These are phyloP conservation scores for Colletotrichum gloeosporioides DNA, from an alignment of 2,329 filamentous ascomycete species.

Conservation along the genomic window DNA sequence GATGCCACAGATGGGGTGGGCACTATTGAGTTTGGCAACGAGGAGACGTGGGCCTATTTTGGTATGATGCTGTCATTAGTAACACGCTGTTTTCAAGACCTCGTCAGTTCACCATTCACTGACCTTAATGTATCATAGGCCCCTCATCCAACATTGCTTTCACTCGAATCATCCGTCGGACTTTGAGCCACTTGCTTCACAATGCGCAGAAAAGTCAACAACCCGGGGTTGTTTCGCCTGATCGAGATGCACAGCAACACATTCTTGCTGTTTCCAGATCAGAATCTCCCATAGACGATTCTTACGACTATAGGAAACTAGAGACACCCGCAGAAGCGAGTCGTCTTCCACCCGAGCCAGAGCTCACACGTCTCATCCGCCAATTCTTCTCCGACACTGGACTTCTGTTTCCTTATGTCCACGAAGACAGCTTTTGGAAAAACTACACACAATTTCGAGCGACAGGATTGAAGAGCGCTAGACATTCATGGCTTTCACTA, in stretches of 20 bases:
- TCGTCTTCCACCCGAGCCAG: constrained; percentile 22
- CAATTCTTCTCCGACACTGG: constrained; percentile 33
- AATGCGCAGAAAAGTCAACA: neutral
- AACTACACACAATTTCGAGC: constrained; percentile 23
- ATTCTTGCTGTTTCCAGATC: constrained; percentile 9
- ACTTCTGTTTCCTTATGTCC: constrained; percentile 33
- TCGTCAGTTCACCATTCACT: neutral
- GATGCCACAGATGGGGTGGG: constrained; percentile 27
- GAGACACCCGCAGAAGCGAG: neutral
- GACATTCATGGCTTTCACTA: constrained; percentile 55
- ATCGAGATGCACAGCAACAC: neutral
- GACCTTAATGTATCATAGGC: neutral
- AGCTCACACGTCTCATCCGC: constrained; percentile 24
- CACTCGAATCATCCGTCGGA: constrained; percentile 22
- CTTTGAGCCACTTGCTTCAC: constrained; percentile 14
- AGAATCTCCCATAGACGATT: neutral
- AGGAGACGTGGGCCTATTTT: constrained; percentile 25
- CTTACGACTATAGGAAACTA: neutral
- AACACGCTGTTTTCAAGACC: neutral
- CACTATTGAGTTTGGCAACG: constrained; percentile 26
- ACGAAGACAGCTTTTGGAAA: constrained; percentile 29
- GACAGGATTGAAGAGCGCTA: constrained; percentile 34
- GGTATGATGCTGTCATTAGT: constrained; percentile 6
- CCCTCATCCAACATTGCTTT: constrained; percentile 29
- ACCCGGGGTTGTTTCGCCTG: neutral